Percentiles rank a stretch among this genome's conserved stretches.
Conservation (phyloP, 2,329 filamentous ascomycete species). For the Aspergillus transmontanensis region DNA sequence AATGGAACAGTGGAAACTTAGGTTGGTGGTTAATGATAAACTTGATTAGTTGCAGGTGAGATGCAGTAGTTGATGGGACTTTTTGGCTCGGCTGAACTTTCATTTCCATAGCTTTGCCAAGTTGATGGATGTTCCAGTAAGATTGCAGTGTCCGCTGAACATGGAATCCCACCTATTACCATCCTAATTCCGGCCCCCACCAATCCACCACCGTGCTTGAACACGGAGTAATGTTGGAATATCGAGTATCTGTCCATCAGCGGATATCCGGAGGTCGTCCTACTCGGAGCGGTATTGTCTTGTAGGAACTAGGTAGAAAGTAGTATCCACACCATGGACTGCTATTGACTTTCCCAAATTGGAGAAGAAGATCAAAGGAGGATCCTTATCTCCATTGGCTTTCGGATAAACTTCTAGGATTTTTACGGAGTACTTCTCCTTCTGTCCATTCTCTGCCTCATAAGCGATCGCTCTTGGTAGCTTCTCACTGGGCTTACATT, state of each 20-base stretch:
- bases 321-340: background rate
- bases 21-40: conserved; percentile 15
- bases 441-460: background rate
- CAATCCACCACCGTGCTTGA: background rate
- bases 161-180: background rate
- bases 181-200: background rate
- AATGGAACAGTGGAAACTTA: conserved; percentile 11
- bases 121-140: background rate
- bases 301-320: background rate
- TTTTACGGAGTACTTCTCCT: background rate
- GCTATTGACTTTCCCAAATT: background rate
- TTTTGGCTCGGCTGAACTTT: conserved; percentile 12
- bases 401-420: background rate
- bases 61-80: conserved; percentile 15
- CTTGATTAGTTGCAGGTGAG: conserved; percentile 15
- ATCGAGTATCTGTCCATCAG: background rate
- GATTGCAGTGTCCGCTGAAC: background rate
- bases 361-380: background rate
- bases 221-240: background rate
- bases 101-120: conserved; percentile 3
- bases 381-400: background rate
- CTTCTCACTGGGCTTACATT: background rate
- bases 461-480: background rate
- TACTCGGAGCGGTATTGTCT: background rate
- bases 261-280: background rate